phyloP scores from a whole-genome alignment of 495 filamentous ascomycete genomes.

The Trichoderma orchidacearum region DNA sequence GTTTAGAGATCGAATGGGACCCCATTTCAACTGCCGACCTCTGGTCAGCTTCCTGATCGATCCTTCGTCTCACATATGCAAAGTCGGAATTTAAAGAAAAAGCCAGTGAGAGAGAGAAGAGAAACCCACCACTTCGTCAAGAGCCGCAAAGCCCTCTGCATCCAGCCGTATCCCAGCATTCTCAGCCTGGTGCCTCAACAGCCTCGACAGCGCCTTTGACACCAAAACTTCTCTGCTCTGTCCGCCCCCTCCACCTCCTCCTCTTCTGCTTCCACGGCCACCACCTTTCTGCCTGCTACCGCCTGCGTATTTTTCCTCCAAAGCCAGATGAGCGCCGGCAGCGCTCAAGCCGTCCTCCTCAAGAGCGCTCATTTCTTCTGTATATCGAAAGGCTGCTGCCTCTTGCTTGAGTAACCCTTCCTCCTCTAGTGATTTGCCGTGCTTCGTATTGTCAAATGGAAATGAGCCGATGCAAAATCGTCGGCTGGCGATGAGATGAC shows the following conservation, averaged over 20 bases:
- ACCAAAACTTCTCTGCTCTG: conserved; percentile 46
- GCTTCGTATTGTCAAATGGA: no score
- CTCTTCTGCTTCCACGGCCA: conserved; percentile 2
- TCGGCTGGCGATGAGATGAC: no score
- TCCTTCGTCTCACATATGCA: no score
- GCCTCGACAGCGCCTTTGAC: conserved; percentile 65
- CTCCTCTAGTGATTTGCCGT: no score
- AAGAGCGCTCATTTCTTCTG: neutral
- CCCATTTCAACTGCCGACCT: conserved; percentile 49
- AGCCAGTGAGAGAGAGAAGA: conserved; percentile 1
- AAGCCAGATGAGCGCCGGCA: neutral
- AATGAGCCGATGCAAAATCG: no score
- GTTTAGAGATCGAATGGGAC: conserved; percentile 51
- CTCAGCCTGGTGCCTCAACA: conserved; percentile 74
- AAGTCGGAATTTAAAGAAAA: neutral
- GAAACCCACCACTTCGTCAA: conserved; percentile 61
- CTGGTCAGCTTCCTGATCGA: no score
- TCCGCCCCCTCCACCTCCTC: conserved; percentile 14
- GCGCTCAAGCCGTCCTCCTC: neutral
- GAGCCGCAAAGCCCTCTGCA: conserved; percentile 63
- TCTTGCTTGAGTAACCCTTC: no score
- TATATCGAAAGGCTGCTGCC: neutral
- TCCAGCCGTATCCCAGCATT: conserved; percentile 66
- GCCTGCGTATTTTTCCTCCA: neutral
- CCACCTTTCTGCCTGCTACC: neutral